Evolutionary conservation across 139 green algal genomes (phyloP).

Genomic region (Penium margaritaceum): DNA sequence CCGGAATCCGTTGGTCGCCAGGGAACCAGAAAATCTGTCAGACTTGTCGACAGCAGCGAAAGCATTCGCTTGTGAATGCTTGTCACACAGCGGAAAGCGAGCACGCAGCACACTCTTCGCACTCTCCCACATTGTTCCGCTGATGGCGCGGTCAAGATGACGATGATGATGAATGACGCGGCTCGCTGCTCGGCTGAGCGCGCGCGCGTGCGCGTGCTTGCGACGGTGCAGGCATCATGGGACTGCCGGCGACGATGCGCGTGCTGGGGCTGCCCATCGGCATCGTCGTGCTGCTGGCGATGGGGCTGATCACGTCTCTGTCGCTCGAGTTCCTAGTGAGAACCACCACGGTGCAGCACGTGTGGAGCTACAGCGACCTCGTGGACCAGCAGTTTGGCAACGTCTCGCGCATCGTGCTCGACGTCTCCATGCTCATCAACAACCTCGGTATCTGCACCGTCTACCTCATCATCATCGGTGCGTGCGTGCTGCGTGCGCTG

Average conservation of each 20-base stretch:
- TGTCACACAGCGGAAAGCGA: too few relatives aligned
- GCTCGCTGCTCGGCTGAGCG: too few relatives aligned
- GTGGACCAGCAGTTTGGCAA: background rate
- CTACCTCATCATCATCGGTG: constrained; percentile 42
- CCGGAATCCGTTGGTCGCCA: too few relatives aligned
- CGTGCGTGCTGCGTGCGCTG: too few relatives aligned
- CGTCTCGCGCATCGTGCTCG: constrained; percentile 6
- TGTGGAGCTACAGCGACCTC: constrained; percentile 33
- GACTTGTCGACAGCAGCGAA: too few relatives aligned
- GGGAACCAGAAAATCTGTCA: too few relatives aligned
- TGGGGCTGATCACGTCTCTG: constrained; percentile 16
- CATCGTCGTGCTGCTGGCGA: constrained; percentile 13
- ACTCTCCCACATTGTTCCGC: too few relatives aligned
- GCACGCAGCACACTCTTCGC: too few relatives aligned
- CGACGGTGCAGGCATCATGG: constrained; percentile 39
- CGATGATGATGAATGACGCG: too few relatives aligned
- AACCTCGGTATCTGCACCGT: constrained; percentile 30
- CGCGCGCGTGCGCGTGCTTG: too few relatives aligned
- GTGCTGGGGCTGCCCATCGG: constrained; percentile 29
- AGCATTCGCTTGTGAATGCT: too few relatives aligned
- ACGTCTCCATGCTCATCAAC: constrained; percentile 24
- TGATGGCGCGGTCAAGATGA: too few relatives aligned
- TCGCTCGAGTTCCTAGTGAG: constrained; percentile 24
- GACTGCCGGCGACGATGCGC: constrained; percentile 28
- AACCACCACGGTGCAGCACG: constrained; percentile 16